Evolutionary conservation across 208 protist species (phyloP), one percentile per base, ranked within the genome.

Genomic region (Spongospora subterranea): DNA sequence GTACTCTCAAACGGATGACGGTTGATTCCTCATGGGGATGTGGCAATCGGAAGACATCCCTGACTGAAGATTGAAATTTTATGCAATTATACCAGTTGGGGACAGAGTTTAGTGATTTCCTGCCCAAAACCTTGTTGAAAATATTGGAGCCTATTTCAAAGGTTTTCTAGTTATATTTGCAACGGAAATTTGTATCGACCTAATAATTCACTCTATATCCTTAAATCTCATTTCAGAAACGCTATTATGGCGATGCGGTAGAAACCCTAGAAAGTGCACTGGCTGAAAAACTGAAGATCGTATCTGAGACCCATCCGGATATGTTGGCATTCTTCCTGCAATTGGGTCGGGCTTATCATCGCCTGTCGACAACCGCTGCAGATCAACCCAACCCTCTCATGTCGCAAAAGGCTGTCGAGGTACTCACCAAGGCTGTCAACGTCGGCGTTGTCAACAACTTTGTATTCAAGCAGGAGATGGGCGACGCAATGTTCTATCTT

Each of bases 391-490:
- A 60, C 50, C 50, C 6, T 29, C 6, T 24, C 50, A 60, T 24
- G 6, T 6, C 24, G 13, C 35, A 43, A 13, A 82, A 82, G n/a
- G 71, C 71, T 35, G n/a, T 82, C 35, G 71, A 35, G 6, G 40
- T 43, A 20, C n/a, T 82, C 17, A 82, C 71, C n/a, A 82, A 43
- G n/a, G 71, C 71, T 35, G 71, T 82, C 71, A 35, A 6, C 71
- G 71, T 82, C 35, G 71, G 71, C 71, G 71, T 82, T 13, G 71
- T n/a, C 35, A 82, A 82, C n/a, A 43, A 82, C 13, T 35, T 82
- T n/a, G 71, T 82, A 43, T 82, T 40, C 71, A 35, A 43, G 71
- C 71, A 82, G 71, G 71, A 82, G n/a, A 82, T 82, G 71, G 71
- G 71, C 6, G 71, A 82, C n/a, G 71, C 71, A 6, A 6, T 82